Evolutionary conservation across 192 early-diverging fungal genomes (phyloP).

Genomic region (Coemansia sp.): DNA sequence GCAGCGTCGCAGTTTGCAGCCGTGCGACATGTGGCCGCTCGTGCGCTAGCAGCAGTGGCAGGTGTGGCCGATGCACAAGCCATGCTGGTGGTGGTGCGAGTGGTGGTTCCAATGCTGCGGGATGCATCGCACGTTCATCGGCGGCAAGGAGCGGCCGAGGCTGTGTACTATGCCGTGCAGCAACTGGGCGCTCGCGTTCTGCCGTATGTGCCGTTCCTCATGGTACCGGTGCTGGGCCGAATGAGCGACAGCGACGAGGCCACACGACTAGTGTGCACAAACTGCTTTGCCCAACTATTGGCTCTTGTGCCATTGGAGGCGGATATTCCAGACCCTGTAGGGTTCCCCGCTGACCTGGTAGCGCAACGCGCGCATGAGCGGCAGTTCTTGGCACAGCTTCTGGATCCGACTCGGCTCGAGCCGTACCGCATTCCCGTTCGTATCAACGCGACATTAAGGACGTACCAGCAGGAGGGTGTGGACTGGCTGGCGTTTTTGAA

Average conservation of each 20-base stretch:
- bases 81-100: conserved; percentile 80
- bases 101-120: conserved; percentile 73
- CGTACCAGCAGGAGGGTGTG: conserved; percentile 98
- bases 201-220: conserved; percentile 96
- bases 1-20: conserved; percentile 69
- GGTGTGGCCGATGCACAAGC: conserved; percentile 64
- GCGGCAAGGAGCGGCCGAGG: conserved; percentile 88
- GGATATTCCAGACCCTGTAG: conserved; percentile 92
- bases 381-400: conserved; percentile 88
- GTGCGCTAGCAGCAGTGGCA: conserved; percentile 73
- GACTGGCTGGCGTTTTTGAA: conserved; percentile 98
- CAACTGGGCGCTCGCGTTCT: conserved; percentile 77
- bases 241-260: conserved; percentile 95
- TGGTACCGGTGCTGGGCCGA: conserved; percentile 91
- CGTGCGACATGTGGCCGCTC: conserved; percentile 76
- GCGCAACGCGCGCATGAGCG: conserved; percentile 85
- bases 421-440: conserved; percentile 81
- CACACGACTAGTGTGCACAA: conserved; percentile 86
- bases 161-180: conserved; percentile 77
- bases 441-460: conserved; percentile 90
- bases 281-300: conserved; percentile 93
- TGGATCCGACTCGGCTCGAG: conserved; percentile 86
- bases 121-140: conserved; percentile 64
- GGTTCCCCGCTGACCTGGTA: conserved; percentile 75
- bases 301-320: conserved; percentile 93